Conservation (phyloP, 805 yeast species). For the Candida mattraensis region DNA sequence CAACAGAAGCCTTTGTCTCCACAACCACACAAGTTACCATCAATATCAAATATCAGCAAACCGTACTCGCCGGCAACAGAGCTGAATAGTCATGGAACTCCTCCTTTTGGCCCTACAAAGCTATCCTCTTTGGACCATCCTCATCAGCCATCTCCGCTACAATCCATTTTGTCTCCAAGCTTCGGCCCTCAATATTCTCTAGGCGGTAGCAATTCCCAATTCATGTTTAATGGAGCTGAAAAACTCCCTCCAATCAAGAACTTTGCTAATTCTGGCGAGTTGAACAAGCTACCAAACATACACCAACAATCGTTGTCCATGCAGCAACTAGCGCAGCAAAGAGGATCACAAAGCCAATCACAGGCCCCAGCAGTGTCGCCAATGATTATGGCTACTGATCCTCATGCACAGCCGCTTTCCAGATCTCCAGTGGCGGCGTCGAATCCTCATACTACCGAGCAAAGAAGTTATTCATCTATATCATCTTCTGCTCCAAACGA, state of each 20-base stretch:
- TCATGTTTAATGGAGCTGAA: conserved; percentile 14
- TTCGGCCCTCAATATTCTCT: conserved; percentile 35
- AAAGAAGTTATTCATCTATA: conserved; percentile 16
- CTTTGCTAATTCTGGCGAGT: conserved; percentile 8
- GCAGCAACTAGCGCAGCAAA: conserved; percentile 6
- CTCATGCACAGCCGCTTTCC: conserved; percentile 10
- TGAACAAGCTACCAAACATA: conserved; percentile 4
- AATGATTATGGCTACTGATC: conserved; percentile 16
- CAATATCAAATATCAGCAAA: conserved; percentile 24
- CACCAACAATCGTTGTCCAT: conserved; percentile 7
- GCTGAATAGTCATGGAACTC: conserved; percentile 24
- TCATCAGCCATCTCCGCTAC: conserved; percentile 22
- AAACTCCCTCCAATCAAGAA: conserved; percentile 26
- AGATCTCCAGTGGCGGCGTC: conserved; percentile 13
- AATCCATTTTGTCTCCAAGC: conserved; percentile 29
- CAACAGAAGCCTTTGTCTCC: conserved; percentile 24
- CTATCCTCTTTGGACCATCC: conserved; percentile 22
- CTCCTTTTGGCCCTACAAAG: conserved; percentile 27
- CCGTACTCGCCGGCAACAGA: conserved; percentile 35
- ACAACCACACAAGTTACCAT: conserved; percentile 26
- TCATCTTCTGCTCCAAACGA: conserved; percentile 17
- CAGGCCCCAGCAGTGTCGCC: conserved; percentile 16
- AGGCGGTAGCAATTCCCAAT: conserved; percentile 14
- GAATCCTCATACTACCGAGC: conserved; percentile 18
- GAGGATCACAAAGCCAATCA: no score